Percentiles rank a stretch among this genome's conserved stretches.
phyloP scores from a whole-genome alignment of 2,329 filamentous ascomycete species.

The Coniella lustricola region DNA sequence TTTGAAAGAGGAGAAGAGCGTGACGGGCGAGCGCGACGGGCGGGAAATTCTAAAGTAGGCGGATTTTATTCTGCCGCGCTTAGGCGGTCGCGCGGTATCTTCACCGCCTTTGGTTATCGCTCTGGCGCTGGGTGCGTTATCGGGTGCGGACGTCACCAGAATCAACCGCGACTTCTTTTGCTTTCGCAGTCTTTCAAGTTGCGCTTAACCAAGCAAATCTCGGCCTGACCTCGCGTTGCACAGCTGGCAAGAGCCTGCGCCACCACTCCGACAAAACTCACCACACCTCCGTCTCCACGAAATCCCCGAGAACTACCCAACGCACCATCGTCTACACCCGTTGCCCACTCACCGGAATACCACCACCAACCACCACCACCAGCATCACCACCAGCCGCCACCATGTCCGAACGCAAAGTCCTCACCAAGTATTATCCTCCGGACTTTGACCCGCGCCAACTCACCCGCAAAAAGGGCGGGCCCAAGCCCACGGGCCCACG shows the following conservation, averaged over 20 bases:
- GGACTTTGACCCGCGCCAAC: conserved; percentile 85
- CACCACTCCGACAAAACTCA: no score
- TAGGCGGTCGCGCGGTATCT: no score
- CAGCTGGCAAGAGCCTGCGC: no score
- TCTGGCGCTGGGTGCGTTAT: background rate
- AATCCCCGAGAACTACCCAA: no score
- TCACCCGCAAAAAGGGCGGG: conserved; percentile 57
- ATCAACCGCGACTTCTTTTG: background rate
- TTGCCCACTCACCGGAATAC: background rate
- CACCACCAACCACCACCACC: background rate
- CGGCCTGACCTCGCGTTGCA: no score
- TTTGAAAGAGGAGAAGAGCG: conserved; percentile 16
- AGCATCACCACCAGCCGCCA: conserved; percentile 35
- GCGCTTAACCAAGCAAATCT: no score
- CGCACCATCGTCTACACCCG: background rate
- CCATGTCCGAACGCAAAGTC: conserved; percentile 83
- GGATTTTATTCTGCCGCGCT: background rate
- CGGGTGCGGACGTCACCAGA: background rate
- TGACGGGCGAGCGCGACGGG: background rate
- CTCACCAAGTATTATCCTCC: conserved; percentile 59
- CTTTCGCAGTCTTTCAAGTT: background rate
- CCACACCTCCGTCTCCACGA: no score
- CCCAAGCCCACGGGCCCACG: conserved; percentile 70
- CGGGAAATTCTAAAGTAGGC: conserved; percentile 5
- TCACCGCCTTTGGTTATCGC: conserved; percentile 12